Base-by-base conservation (phyloP, 2,329 filamentous ascomycete genomes). In the Cordyceps militaris region DNA sequence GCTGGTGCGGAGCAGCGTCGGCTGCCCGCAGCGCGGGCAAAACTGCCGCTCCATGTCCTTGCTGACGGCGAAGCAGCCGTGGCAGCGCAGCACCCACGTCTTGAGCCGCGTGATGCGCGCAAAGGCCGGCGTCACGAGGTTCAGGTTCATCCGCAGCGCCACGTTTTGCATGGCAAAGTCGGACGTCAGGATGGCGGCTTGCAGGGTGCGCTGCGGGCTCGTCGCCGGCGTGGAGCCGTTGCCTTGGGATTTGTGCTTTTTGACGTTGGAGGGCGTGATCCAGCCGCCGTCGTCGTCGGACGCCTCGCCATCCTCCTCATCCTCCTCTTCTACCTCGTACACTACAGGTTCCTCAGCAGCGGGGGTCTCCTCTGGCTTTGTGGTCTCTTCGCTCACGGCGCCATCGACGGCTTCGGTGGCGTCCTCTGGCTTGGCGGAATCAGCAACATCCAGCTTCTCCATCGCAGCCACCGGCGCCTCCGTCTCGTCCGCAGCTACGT, bases 101-200 rank as follows among this genome's bases (percentile, higher is more conserved):
- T 91, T 93, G 63, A 97, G 81, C 60, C 88, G 85, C 38, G 85
- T 87, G 69, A 99, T 91, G 66, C 91, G 85, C 61, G 89, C 82
- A 60, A 97, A 78, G 16, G 84, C 81, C 0, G 89, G 82, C 0
- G 92, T 91, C 59, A 97, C 81, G 11, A 97, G 83, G 69, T 94
- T 90, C 55, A 99, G 83, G 74, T 97, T 96, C 78, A 97, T 95
- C 65, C 95, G 90, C 4, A 99, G 81, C 2, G 94, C 83, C 8
- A 97, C 91, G 70, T 97, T 97, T 75, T 97, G 93, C 90, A 99
- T 96, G 57, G 94, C 93, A 73, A 89, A 97, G 76, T 99, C 94
- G 57, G 88, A 91, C 1, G 94, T 97, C 68, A 97, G 87, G 46
- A 93, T 86, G n/a, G 91, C 93, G 16, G 89, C 90, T 72, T 95